phyloP scores from a whole-genome alignment of 805 yeast species.

The Candida peoriensis region DNA sequence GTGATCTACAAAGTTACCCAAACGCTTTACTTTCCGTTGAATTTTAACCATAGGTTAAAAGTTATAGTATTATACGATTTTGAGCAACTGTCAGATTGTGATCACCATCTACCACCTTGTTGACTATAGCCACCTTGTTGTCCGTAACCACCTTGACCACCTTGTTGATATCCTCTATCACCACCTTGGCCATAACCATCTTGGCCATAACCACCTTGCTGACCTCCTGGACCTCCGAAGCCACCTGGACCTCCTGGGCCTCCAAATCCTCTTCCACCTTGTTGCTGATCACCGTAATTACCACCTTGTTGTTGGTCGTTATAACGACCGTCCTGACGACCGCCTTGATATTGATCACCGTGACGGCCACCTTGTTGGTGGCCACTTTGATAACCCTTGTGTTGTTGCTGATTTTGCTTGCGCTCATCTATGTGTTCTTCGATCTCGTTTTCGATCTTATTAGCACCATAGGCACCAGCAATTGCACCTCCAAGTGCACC shows the following conservation, averaged over 20 bases:
- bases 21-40: too few species aligned
- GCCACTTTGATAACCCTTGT: conserved; percentile 12
- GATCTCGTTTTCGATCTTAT: conserved; percentile 39
- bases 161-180: conserved; percentile 8
- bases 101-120: conserved; percentile 1
- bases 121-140: conserved; percentile 1
- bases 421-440: conserved; percentile 26
- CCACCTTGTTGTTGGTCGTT: conserved; percentile 11
- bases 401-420: conserved; percentile 13
- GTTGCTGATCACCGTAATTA: conserved; percentile 4
- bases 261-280: conserved; percentile 9
- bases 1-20: too few species aligned
- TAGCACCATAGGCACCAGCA: conserved; percentile 50
- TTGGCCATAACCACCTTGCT: conserved; percentile 15
- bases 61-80: neutral
- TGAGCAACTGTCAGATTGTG: neutral
- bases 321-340: conserved; percentile 1
- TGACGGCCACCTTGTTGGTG: conserved; percentile 13
- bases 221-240: conserved; percentile 12
- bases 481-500: conserved; percentile 50
- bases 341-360: conserved; percentile 16
- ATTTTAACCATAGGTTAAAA: too few species aligned
- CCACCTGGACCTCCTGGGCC: conserved; percentile 9
- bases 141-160: conserved; percentile 17
- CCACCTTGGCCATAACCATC: conserved; percentile 3